These are phyloP conservation scores for Fallopia convolvulus DNA, from an alignment of 148 eudicot species.

Conservation along the genomic window DNA sequence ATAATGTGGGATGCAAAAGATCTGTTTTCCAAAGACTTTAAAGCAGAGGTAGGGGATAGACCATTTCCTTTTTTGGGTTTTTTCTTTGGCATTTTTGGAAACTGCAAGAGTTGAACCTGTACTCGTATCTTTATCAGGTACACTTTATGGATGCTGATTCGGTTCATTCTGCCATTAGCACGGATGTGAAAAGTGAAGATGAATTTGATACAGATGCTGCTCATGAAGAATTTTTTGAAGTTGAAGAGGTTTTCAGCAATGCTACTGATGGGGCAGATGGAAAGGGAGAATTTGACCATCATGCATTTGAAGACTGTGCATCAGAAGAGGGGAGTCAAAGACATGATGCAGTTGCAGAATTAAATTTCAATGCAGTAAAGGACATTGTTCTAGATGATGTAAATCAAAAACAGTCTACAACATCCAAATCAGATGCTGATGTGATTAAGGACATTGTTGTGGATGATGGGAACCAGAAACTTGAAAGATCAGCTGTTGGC, in stretches of 20 bases:
- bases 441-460: constrained; percentile 37
- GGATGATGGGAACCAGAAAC: constrained; percentile 28
- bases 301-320: constrained; percentile 50
- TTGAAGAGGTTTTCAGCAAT: constrained; percentile 80
- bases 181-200: constrained; percentile 39
- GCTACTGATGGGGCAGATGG: constrained; percentile 50
- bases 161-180: constrained; percentile 36
- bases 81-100: constrained; percentile 13
- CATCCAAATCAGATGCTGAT: constrained; percentile 22
- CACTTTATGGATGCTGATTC: constrained; percentile 70
- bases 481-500: constrained; percentile 19
- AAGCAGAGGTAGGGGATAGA: constrained; percentile 51
- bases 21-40: constrained; percentile 56
- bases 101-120: constrained; percentile 37
- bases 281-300: constrained; percentile 45
- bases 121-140: constrained; percentile 58
- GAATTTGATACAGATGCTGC: constrained; percentile 50
- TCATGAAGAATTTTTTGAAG: constrained; percentile 85
- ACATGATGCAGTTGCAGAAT: constrained; percentile 21
- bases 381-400: constrained; percentile 34
- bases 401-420: constrained; percentile 14
- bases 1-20: constrained; percentile 68
- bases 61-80: constrained; percentile 6
- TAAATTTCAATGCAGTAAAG: constrained; percentile 27
- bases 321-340: constrained; percentile 35